Evolutionary conservation across 306 rosid species (phyloP).

Genomic region (Lathyrus tuberosus): DNA sequence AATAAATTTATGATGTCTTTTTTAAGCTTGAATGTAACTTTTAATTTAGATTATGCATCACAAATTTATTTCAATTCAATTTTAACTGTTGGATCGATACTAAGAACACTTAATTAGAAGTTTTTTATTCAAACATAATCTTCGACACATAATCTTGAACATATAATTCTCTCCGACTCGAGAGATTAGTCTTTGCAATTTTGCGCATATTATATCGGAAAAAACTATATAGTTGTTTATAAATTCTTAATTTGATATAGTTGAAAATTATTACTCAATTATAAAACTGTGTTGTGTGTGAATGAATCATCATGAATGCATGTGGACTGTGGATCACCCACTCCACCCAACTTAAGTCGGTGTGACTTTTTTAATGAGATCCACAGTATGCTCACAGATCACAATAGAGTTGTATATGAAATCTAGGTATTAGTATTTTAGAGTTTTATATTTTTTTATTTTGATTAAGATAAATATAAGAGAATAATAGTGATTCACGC

Average conservation of each 20-base stretch:
- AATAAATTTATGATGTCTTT: neutral
- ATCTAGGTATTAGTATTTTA: neutral
- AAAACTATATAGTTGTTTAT: no score
- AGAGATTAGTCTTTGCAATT: no score
- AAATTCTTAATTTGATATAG: no score
- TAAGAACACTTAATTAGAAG: no score
- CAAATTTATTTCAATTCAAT: neutral
- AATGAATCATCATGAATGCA: constrained; percentile 3
- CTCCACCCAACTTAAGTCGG: neutral
- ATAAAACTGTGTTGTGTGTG: neutral
- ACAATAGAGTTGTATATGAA: neutral
- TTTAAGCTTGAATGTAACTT: neutral
- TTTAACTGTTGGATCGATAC: no score
- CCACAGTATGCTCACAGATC: neutral
- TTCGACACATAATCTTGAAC: no score
- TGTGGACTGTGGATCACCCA: neutral
- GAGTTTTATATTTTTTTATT: neutral
- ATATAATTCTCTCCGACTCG: no score
- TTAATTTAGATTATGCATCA: neutral
- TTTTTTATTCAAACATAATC: no score
- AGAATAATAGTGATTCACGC: neutral
- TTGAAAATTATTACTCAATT: no score
- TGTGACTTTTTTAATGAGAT: neutral
- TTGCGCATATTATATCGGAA: no score
- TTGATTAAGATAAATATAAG: neutral